These are phyloP conservation scores for thale cress (Arabidopsis thaliana) DNA, from an alignment of 345 rosid species.

Conservation along the genomic window TAIR10.1 NC_003074.8:10241501-10242000, in stretches of 20 bases:
- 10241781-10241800: too few relatives aligned
- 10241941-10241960: conserved; percentile 34
- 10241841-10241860: not conserved
- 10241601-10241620: too few relatives aligned
- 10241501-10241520: too few relatives aligned
- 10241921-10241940: conserved; percentile 37
- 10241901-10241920: conserved; percentile 1
- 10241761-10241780: not conserved
- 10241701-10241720: not conserved
- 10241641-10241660: too few relatives aligned
- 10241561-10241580: too few relatives aligned
- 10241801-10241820: not conserved
- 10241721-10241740: not conserved
- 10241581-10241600: too few relatives aligned
- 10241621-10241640: too few relatives aligned
- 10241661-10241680: not conserved
- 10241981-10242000: conserved; percentile 33
- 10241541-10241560: too few relatives aligned
- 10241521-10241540: too few relatives aligned
- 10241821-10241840: not conserved
- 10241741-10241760: not conserved
- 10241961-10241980: conserved; percentile 39
- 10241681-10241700: not conserved
- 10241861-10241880: not conserved
- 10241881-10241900: conserved; percentile 25